Conservation (phyloP, 129 eudicot genomes). For the Flaveria trinervia region DNA sequence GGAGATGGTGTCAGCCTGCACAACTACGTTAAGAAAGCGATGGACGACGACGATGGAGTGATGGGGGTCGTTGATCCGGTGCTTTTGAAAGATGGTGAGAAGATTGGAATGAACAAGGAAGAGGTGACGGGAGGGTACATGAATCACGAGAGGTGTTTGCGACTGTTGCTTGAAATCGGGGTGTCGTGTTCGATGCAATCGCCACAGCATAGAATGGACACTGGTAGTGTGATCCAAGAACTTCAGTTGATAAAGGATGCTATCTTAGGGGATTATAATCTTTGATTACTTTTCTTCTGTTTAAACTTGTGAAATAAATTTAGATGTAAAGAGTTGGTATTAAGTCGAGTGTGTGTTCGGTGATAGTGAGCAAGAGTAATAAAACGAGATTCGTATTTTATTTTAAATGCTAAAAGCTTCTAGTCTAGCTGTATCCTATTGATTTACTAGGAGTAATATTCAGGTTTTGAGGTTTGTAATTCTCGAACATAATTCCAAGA, state of each 20-base stretch:
- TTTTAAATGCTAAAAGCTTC: too few relatives aligned
- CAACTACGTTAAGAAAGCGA: slow-evolving; percentile 34
- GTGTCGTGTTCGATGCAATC: slow-evolving; percentile 50
- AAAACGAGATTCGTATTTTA: too few relatives aligned
- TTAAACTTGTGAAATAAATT: not conserved
- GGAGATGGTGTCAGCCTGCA: slow-evolving; percentile 39
- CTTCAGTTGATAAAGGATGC: slow-evolving; percentile 34
- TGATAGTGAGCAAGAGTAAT: too few relatives aligned
- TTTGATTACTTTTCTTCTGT: not conserved
- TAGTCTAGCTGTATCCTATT: too few relatives aligned
- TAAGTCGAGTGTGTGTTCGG: not conserved
- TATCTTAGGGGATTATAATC: slow-evolving; percentile 21
- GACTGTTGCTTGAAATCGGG: slow-evolving; percentile 38
- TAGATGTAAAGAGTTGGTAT: too few relatives aligned
- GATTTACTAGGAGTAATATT: too few relatives aligned
- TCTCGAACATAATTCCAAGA: too few relatives aligned
- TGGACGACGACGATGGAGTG: slow-evolving; percentile 25
- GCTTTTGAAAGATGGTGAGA: slow-evolving; percentile 29
- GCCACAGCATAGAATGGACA: slow-evolving; percentile 44
- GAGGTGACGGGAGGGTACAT: not conserved
- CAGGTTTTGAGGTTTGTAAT: too few relatives aligned
- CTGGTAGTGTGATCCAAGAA: slow-evolving; percentile 28
- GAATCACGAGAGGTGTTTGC: slow-evolving; percentile 25
- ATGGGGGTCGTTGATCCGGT: slow-evolving; percentile 36
- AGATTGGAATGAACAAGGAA: not conserved